Conservation (phyloP, 805 yeast genomes). For the Candida odintsovae region DNA sequence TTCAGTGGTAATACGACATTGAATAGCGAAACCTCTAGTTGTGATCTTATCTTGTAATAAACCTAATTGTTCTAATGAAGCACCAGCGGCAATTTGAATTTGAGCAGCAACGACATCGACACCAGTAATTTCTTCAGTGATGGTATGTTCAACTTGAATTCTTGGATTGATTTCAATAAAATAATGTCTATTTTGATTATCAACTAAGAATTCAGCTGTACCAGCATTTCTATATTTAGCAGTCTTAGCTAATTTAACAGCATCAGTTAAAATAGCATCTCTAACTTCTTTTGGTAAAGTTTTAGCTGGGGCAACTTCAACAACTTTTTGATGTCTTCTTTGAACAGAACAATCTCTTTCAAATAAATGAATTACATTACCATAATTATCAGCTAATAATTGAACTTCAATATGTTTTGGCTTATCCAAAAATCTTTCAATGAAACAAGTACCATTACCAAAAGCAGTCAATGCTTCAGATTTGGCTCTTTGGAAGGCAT, state of each 20-base stretch:
- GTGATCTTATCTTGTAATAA: slow-evolving; percentile 91
- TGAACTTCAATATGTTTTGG: slow-evolving; percentile 99
- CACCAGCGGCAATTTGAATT: slow-evolving; percentile 98
- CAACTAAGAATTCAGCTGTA: slow-evolving; percentile 96
- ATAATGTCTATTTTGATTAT: slow-evolving; percentile 88
- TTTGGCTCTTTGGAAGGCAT: slow-evolving; percentile 89
- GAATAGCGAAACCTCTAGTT: slow-evolving; percentile 96
- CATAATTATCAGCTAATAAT: slow-evolving; percentile 86
- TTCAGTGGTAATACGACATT: slow-evolving; percentile 98
- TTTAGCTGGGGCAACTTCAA: slow-evolving; percentile 96
- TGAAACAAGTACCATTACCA: slow-evolving; percentile 97
- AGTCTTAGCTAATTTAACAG: slow-evolving; percentile 82
- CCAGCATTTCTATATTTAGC: slow-evolving; percentile 97
- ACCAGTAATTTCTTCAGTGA: slow-evolving; percentile 98
- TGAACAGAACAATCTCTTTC: slow-evolving; percentile 99
- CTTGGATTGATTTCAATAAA: slow-evolving; percentile 98
- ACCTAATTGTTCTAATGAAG: slow-evolving; percentile 86
- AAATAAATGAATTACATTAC: slow-evolving; percentile 90
- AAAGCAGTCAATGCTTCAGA: slow-evolving; percentile 95
- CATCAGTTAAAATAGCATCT: slow-evolving; percentile 90
- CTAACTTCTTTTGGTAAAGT: slow-evolving; percentile 78
- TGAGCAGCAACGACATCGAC: slow-evolving; percentile 97
- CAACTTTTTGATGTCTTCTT: slow-evolving; percentile 98
- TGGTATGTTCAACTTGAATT: slow-evolving; percentile 97
- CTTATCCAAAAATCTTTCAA: slow-evolving; percentile 88